Evolutionary conservation across 1,139 yeast genomes (phyloP).

Genomic region (Pichia inconspicua): DNA sequence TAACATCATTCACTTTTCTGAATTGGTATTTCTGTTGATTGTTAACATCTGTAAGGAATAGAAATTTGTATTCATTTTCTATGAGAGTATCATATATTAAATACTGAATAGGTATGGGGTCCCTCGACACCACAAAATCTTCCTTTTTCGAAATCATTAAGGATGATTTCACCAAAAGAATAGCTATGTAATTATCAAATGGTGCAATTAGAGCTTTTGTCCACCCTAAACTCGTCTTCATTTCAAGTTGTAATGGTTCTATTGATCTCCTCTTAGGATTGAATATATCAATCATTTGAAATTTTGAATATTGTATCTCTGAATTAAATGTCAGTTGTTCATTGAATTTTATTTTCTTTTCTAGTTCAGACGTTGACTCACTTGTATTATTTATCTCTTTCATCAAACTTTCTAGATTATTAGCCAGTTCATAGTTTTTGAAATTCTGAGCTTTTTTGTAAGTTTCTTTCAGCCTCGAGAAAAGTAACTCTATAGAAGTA

Average conservation of each 20-base stretch:
- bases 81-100: constrained; percentile 12
- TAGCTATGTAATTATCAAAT: constrained; percentile 25
- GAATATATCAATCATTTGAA: constrained; percentile 27
- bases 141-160: constrained; percentile 13
- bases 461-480: constrained; percentile 18
- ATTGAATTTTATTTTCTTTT: constrained; percentile 24
- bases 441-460: constrained; percentile 17
- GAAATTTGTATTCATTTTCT: constrained; percentile 15
- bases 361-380: constrained; percentile 25
- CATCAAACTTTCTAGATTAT: constrained; percentile 11
- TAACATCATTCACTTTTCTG: constrained; percentile 17
- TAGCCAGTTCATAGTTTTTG: constrained; percentile 6
- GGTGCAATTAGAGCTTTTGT: constrained; percentile 18
- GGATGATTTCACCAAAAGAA: constrained; percentile 16
- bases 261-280: constrained; percentile 19
- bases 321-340: constrained; percentile 20
- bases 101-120: constrained; percentile 26
- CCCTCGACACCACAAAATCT: constrained; percentile 16
- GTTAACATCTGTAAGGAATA: constrained; percentile 20
- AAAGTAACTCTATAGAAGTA: constrained; percentile 24
- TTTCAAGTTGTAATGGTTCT: constrained; percentile 20
- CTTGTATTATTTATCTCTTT: constrained; percentile 22
- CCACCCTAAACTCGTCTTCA: constrained; percentile 18
- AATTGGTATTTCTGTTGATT: constrained; percentile 14
- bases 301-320: constrained; percentile 22